Evolutionary conservation across 768 basidiomycete genomes (phyloP).

Genomic region (Suillus weaverae): DNA sequence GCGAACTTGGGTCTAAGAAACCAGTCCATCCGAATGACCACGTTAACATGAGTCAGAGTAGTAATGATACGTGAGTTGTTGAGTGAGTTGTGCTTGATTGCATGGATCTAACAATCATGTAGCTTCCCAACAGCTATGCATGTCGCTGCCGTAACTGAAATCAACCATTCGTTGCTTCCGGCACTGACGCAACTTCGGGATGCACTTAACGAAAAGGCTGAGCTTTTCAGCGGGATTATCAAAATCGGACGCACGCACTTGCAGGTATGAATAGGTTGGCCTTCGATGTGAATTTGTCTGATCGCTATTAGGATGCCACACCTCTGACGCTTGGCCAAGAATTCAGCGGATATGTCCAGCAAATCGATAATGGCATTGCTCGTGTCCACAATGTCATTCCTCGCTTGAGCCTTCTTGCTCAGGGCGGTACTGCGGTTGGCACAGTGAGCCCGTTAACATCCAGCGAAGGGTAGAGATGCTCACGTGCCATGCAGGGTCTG

Average conservation of each 20-base stretch:
- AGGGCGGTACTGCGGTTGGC: slow-evolving; percentile 98
- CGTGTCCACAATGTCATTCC: slow-evolving; percentile 81
- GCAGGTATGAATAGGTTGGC: slow-evolving; percentile 46
- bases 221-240: slow-evolving; percentile 87
- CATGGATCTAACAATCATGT: slow-evolving; percentile 3
- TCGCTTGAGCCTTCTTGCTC: slow-evolving; percentile 85
- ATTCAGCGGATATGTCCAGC: slow-evolving; percentile 97
- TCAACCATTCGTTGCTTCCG: slow-evolving; percentile 76
- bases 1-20: slow-evolving; percentile 91
- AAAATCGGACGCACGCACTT: slow-evolving; percentile 99
- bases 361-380: slow-evolving; percentile 86
- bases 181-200: slow-evolving; percentile 82
- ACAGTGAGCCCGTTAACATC: slow-evolving; percentile 58
- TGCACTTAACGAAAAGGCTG: slow-evolving; percentile 80
- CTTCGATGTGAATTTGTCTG: slow-evolving; percentile 5
- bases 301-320: slow-evolving; percentile 77
- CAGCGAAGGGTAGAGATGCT: slow-evolving; percentile 1
- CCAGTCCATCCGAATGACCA: slow-evolving; percentile 99
- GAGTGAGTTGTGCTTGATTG: not conserved
- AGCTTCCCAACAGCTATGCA: slow-evolving; percentile 99
- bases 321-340: slow-evolving; percentile 98
- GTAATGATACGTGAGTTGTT: slow-evolving; percentile 87
- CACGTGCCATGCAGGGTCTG: slow-evolving; percentile 61
- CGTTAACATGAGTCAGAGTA: slow-evolving; percentile 98
- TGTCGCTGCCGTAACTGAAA: slow-evolving; percentile 90